Evolutionary conservation across 192 early-diverging fungal genomes (phyloP).

Genomic region (Coemansia sp.): DNA sequence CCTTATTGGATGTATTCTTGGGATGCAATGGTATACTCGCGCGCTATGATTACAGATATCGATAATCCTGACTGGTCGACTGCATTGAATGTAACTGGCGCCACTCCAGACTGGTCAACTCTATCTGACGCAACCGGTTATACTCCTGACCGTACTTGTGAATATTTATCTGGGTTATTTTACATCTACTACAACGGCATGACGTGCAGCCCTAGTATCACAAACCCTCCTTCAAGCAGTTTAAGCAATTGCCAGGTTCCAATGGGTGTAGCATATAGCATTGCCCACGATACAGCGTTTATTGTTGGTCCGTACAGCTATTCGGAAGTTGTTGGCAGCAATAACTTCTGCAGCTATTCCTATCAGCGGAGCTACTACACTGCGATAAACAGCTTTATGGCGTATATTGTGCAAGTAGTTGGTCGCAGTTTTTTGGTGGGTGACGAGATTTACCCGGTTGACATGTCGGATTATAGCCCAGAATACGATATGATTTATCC

Average conservation of each 20-base stretch:
- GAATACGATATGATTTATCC: background rate
- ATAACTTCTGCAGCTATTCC: slow-evolving; percentile 12
- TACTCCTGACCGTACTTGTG: background rate
- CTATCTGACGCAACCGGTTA: no score
- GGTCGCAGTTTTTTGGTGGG: background rate
- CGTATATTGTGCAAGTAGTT: background rate
- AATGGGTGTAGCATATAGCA: background rate
- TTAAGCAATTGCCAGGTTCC: background rate
- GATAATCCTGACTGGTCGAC: background rate
- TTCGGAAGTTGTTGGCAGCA: slow-evolving; percentile 2
- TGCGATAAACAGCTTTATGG: background rate
- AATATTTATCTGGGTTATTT: background rate
- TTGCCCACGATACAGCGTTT: slow-evolving; percentile 1
- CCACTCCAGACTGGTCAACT: no score
- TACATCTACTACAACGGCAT: background rate
- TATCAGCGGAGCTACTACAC: slow-evolving; percentile 17
- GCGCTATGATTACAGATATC: background rate
- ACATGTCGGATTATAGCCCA: background rate
- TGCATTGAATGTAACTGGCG: no score
- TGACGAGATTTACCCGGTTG: background rate
- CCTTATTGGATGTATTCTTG: background rate
- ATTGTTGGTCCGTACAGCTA: slow-evolving; percentile 20
- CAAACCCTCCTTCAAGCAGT: background rate
- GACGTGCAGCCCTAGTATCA: background rate
- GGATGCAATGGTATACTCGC: background rate